Conservation (phyloP, 2,329 filamentous ascomycete genomes). For the Hymenoscyphus salicellus region DNA sequence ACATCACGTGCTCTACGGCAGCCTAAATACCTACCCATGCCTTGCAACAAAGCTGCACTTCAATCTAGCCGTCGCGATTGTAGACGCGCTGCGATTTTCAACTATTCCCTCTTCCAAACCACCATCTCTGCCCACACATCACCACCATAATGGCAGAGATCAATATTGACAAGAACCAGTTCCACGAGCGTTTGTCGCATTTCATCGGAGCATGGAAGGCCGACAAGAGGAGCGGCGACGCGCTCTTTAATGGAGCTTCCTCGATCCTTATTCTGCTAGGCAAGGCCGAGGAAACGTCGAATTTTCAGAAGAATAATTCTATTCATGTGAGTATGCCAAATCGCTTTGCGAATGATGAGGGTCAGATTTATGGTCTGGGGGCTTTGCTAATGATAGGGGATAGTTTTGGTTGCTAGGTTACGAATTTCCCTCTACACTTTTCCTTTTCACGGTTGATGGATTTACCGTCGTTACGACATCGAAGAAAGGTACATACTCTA, state of each 20-base stretch:
- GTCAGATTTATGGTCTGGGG: background rate
- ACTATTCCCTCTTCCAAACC: background rate
- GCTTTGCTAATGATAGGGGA: slow-evolving; percentile 12
- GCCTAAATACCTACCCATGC: background rate
- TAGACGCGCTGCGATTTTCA: background rate
- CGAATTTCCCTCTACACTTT: slow-evolving; percentile 93
- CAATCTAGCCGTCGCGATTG: slow-evolving; percentile 10
- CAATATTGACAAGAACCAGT: slow-evolving; percentile 88
- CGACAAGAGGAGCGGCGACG: slow-evolving; percentile 84
- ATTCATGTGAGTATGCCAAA: slow-evolving; percentile 69
- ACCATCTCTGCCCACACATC: slow-evolving; percentile 9
- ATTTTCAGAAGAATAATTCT: slow-evolving; percentile 93
- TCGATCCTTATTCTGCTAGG: slow-evolving; percentile 91
- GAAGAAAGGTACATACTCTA: slow-evolving; percentile 73
- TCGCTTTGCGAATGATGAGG: background rate
- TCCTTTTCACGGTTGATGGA: slow-evolving; percentile 84
- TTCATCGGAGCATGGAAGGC: slow-evolving; percentile 93
- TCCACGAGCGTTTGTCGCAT: slow-evolving; percentile 87
- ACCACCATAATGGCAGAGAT: slow-evolving; percentile 63
- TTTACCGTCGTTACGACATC: slow-evolving; percentile 92
- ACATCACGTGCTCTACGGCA: background rate
- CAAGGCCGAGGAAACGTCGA: slow-evolving; percentile 84
- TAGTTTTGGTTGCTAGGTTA: slow-evolving; percentile 98
- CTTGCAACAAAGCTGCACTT: slow-evolving; percentile 1
- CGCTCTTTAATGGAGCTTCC: slow-evolving; percentile 78